Evolutionary conservation across 768 basidiomycete species (phyloP).

Genomic region (Tulasnella sp.): DNA sequence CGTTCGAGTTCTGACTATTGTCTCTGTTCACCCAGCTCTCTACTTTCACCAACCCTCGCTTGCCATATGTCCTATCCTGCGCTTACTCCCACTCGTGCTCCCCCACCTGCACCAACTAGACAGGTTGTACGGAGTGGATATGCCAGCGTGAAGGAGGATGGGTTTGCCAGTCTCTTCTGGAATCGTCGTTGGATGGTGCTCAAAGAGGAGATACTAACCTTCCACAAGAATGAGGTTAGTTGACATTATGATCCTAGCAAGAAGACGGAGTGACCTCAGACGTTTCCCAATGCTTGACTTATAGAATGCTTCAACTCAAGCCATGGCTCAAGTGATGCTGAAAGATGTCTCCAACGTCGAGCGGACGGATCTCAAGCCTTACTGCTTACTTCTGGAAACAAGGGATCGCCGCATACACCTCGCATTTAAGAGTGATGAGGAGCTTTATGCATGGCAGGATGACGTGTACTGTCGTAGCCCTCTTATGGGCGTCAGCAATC

Average conservation of each 20-base stretch:
- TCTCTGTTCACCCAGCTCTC: background rate
- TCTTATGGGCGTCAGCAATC: conserved; percentile 87
- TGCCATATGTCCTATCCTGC: conserved; percentile 36
- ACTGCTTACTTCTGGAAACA: conserved; percentile 83
- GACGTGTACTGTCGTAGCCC: conserved; percentile 92
- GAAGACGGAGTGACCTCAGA: background rate
- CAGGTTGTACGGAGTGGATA: conserved; percentile 59
- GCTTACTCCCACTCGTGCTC: conserved; percentile 72
- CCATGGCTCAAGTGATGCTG: conserved; percentile 45
- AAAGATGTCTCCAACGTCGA: conserved; percentile 83
- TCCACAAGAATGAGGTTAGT: conserved; percentile 86
- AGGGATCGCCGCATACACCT: conserved; percentile 78
- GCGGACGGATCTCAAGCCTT: conserved; percentile 90
- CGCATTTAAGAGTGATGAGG: conserved; percentile 87
- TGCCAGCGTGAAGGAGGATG: conserved; percentile 90
- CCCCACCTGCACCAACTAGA: conserved; percentile 59
- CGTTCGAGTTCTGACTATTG: background rate
- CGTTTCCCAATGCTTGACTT: background rate
- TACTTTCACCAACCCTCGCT: background rate
- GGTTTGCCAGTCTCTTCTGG: conserved; percentile 88
- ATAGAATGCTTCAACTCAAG: conserved; percentile 36
- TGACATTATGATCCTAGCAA: background rate
- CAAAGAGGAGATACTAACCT: conserved; percentile 68
- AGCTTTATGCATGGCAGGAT: conserved; percentile 96
- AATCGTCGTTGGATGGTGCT: conserved; percentile 85